Conservation (phyloP, 2,329 filamentous ascomycete species). For the Microsporum ferrugineum region DNA sequence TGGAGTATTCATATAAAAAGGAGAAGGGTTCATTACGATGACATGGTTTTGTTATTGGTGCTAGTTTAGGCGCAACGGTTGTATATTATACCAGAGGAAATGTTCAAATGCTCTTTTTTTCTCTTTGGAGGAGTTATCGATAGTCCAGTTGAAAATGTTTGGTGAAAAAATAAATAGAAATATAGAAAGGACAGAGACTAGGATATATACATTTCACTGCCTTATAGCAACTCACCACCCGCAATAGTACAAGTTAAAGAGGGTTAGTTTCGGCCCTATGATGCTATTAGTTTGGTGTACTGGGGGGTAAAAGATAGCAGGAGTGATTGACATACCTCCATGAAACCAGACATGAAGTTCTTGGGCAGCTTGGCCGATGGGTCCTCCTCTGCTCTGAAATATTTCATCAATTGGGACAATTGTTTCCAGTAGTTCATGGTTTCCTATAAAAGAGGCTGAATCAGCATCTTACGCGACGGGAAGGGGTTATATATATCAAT, state of each 20-base stretch:
- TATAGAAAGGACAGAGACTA: not conserved
- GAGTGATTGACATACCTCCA: conserved; percentile 57
- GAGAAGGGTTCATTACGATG: not conserved
- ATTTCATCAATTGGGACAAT: conserved; percentile 87
- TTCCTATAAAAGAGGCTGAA: conserved; percentile 50
- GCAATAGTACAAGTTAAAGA: not conserved
- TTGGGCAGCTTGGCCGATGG: conserved; percentile 64
- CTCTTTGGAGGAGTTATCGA: not conserved
- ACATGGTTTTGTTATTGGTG: not conserved
- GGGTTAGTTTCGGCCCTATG: conserved; percentile 18
- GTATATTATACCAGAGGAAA: not conserved
- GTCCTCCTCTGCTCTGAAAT: conserved; percentile 82
- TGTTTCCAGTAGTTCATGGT: conserved; percentile 99
- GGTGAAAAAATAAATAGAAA: not conserved
- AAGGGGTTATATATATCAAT: not conserved
- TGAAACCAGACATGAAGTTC: conserved; percentile 87
- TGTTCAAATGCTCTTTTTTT: not conserved
- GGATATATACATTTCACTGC: conserved; percentile 11
- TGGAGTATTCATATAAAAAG: not conserved
- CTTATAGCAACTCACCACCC: not conserved
- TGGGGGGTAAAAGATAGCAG: not conserved
- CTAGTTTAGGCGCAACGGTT: conserved; percentile 2
- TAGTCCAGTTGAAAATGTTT: not conserved
- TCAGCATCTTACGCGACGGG: not conserved
- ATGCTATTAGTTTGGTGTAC: not conserved